Percentiles rank a stretch among this genome's conserved stretches.
Evolutionary conservation across 306 rosid genomes (phyloP).

Genomic region (Prunus kanzakura): DNA sequence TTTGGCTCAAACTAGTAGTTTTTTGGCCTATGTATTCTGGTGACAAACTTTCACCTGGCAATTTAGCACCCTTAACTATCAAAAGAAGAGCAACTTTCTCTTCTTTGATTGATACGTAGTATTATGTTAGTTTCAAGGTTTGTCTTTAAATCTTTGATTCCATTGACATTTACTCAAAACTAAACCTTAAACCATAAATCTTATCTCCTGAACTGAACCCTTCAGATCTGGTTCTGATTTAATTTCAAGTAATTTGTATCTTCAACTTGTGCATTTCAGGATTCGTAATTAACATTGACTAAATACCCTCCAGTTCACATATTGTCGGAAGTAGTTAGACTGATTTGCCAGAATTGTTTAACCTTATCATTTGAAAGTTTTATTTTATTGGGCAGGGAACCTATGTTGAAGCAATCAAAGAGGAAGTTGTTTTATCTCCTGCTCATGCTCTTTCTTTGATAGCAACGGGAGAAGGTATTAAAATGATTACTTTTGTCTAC

Average conservation of each 20-base stretch:
- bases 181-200: neutral
- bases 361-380: conserved; percentile 17
- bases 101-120: neutral
- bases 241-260: neutral
- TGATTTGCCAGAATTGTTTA: conserved; percentile 1
- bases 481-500: neutral
- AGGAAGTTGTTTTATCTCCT: conserved; percentile 88
- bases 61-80: neutral
- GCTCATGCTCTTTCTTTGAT: conserved; percentile 93
- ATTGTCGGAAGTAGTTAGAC: neutral
- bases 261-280: neutral
- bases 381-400: conserved; percentile 58
- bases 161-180: neutral
- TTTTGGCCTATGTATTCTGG: neutral
- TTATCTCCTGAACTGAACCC: neutral
- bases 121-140: neutral
- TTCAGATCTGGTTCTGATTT: neutral
- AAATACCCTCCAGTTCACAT: neutral
- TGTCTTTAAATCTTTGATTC: neutral
- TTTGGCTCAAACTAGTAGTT: neutral
- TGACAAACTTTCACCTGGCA: neutral
- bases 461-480: conserved; percentile 83
- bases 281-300: neutral
- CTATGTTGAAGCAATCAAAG: conserved; percentile 89
- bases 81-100: neutral